phyloP scores from a whole-genome alignment of 2,329 filamentous ascomycete genomes.

The Pseudogymnoascus sp. region DNA sequence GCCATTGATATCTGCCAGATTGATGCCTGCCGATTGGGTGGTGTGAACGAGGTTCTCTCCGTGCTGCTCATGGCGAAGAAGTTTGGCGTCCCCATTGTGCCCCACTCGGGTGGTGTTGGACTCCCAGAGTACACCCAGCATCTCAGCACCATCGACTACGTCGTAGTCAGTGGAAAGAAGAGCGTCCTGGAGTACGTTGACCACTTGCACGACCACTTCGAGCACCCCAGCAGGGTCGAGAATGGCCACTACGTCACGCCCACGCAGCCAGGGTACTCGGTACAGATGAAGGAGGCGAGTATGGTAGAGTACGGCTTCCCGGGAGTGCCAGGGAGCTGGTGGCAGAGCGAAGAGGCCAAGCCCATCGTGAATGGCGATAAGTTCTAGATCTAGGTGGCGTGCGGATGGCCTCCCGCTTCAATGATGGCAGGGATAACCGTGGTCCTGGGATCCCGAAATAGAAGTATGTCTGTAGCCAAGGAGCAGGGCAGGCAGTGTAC shows the following conservation, averaged over 20 bases:
- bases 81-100: slow-evolving; percentile 72
- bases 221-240: slow-evolving; percentile 70
- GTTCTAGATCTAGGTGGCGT: slow-evolving; percentile 20
- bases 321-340: slow-evolving; percentile 74
- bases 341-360: slow-evolving; percentile 55
- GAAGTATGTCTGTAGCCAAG: slow-evolving; percentile 3
- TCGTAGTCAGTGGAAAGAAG: slow-evolving; percentile 72
- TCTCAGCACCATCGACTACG: slow-evolving; percentile 85
- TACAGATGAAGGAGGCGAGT: slow-evolving; percentile 85
- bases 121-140: slow-evolving; percentile 93
- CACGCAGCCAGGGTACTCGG: slow-evolving; percentile 74
- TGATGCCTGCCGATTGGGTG: slow-evolving; percentile 79
- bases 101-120: slow-evolving; percentile 82
- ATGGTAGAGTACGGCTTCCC: slow-evolving; percentile 76
- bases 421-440: background rate
- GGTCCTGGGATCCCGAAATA: background rate
- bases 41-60: slow-evolving; percentile 81
- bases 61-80: slow-evolving; percentile 52
- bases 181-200: slow-evolving; percentile 87
- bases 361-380: slow-evolving; percentile 29
- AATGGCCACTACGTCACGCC: slow-evolving; percentile 87
- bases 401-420: background rate
- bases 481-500: background rate
- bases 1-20: slow-evolving; percentile 87
- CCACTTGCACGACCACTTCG: slow-evolving; percentile 88